Percentiles rank a stretch among this genome's conserved stretches.
phyloP scores from a whole-genome alignment of 83 land plant species.

The Larix sibirica region DNA sequence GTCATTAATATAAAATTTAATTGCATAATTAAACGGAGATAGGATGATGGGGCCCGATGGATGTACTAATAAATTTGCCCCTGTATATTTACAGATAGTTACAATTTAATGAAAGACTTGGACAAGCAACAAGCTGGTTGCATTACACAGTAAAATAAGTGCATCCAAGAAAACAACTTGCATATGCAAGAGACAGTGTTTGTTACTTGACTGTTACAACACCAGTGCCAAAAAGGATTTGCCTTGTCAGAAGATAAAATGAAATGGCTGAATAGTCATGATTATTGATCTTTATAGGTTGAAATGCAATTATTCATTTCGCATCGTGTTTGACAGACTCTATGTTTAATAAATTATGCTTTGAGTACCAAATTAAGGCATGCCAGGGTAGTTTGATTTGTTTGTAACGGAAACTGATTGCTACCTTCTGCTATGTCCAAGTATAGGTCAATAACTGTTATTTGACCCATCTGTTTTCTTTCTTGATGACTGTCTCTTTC shows the following conservation, averaged over 20 bases:
- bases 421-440: background rate
- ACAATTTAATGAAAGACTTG: background rate
- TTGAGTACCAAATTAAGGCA: background rate
- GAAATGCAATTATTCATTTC: background rate
- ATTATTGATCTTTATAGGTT: background rate
- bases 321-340: background rate
- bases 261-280: background rate
- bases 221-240: background rate
- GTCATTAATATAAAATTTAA: too few relatives aligned
- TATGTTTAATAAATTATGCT: too few relatives aligned
- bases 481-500: background rate
- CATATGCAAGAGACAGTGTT: background rate
- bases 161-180: slow-evolving; percentile 10
- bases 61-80: too few relatives aligned
- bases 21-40: too few relatives aligned
- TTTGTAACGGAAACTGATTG: background rate
- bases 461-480: background rate
- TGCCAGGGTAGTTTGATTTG: background rate
- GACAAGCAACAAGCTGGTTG: background rate
- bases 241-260: background rate
- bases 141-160: background rate
- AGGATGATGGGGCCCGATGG: too few relatives aligned
- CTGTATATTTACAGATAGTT: background rate
- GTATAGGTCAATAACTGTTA: background rate
- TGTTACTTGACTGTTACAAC: background rate